Conservation (phyloP, 768 basidiomycete species). For the Boletales sp. region DNA sequence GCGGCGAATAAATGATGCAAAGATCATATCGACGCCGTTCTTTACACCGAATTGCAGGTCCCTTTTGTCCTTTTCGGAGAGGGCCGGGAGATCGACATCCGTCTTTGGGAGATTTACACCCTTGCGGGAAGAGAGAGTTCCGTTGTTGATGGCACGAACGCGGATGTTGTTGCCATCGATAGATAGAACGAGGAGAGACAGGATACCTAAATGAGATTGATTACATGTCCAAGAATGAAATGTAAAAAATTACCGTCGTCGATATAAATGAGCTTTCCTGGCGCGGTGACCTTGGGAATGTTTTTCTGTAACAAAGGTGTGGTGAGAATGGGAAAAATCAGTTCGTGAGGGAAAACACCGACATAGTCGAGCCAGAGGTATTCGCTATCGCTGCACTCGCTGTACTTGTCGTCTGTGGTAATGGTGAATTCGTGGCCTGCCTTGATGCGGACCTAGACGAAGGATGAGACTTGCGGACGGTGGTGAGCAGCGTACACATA, state of each 20-base stretch:
- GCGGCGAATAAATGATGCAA: constrained; percentile 97
- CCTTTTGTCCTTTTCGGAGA: constrained; percentile 97
- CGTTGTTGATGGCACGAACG: constrained; percentile 88
- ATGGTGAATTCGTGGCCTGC: constrained; percentile 95
- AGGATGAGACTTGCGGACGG: constrained; percentile 3
- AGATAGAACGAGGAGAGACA: constrained; percentile 88
- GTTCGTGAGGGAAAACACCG: constrained; percentile 29
- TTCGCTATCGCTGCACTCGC: constrained; percentile 76
- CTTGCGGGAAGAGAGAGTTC: constrained; percentile 91
- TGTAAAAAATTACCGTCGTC: constrained; percentile 70
- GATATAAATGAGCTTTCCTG: constrained; percentile 96
- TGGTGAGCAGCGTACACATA: constrained; percentile 37
- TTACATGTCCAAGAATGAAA: background rate
- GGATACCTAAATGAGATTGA: constrained; percentile 48
- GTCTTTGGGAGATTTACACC: constrained; percentile 99
- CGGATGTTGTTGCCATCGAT: constrained; percentile 79
- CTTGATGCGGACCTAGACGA: constrained; percentile 64
- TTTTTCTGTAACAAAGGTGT: constrained; percentile 54
- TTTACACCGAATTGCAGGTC: constrained; percentile 93
- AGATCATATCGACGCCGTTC: constrained; percentile 99
- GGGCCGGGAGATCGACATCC: constrained; percentile 92
- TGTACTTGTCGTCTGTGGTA: constrained; percentile 79
- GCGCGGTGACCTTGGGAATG: constrained; percentile 90
- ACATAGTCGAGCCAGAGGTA: constrained; percentile 94
- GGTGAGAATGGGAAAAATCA: constrained; percentile 2